Evolutionary conservation across 257 asterid species (phyloP).

Genomic region (Solanum paucissectum): DNA sequence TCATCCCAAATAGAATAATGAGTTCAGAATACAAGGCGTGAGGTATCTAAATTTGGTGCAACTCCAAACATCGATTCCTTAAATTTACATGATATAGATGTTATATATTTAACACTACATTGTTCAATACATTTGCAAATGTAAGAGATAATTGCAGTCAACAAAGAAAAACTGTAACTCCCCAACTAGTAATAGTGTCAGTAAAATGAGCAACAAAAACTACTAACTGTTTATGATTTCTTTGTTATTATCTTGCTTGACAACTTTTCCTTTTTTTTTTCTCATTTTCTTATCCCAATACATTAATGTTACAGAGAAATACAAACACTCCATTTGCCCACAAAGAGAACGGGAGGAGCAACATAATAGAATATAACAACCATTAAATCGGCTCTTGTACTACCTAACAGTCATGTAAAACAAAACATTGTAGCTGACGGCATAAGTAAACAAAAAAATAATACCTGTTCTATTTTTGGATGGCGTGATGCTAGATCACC

Average conservation of each 20-base stretch:
- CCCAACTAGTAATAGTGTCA: background rate
- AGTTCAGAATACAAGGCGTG: background rate
- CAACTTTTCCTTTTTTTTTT: background rate
- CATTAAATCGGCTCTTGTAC: background rate
- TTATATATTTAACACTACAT: background rate
- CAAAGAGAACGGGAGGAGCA: background rate
- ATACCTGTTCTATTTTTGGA: conserved; percentile 80
- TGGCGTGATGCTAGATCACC: conserved; percentile 85
- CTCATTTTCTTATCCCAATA: background rate
- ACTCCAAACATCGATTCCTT: background rate
- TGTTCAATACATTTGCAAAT: background rate
- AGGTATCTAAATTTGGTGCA: background rate
- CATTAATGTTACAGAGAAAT: background rate
- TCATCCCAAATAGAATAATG: background rate
- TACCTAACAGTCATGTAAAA: background rate
- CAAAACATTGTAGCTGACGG: background rate
- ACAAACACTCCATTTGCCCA: background rate
- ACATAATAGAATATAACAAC: background rate
- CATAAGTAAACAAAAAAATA: background rate
- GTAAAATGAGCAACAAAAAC: background rate
- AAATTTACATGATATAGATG: background rate
- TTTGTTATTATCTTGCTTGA: background rate
- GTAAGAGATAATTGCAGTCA: background rate
- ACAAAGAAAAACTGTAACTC: background rate
- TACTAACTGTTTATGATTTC: background rate